Percentiles rank a stretch among this genome's conserved stretches.
phyloP scores from a whole-genome alignment of 345 rosid species.

The Rhodamnia argentea region DNA sequence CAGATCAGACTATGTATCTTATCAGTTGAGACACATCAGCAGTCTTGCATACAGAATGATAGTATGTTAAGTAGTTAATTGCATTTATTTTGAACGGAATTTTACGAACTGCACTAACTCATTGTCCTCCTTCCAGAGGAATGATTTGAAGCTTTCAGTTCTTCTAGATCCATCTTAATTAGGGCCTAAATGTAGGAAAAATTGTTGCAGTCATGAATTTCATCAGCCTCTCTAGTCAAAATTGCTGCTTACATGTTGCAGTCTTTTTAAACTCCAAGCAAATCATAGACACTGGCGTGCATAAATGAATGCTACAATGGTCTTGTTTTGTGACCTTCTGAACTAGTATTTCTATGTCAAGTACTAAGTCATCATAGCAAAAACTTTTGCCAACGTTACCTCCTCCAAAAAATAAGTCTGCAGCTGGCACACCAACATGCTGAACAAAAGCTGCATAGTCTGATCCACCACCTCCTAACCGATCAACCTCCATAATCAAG shows the following conservation, averaged over 20 bases:
- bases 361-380: not conserved
- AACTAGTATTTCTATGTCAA: not conserved
- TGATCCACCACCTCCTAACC: slow-evolving; percentile 65
- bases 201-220: not conserved
- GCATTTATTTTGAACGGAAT: not conserved
- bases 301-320: not conserved
- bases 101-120: not conserved
- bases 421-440: slow-evolving; percentile 63
- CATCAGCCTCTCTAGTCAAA: not conserved
- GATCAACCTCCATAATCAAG: slow-evolving; percentile 27
- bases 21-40: not conserved
- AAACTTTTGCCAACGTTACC: slow-evolving; percentile 23
- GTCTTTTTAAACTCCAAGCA: not conserved
- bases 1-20: not conserved
- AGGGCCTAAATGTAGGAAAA: not conserved
- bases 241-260: not conserved
- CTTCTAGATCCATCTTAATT: not conserved
- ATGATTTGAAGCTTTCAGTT: not conserved
- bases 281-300: not conserved
- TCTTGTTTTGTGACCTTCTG: not conserved
- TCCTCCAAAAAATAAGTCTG: slow-evolving; percentile 42
- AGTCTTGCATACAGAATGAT: not conserved
- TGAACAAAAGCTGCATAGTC: slow-evolving; percentile 79
- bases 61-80: not conserved
- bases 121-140: not conserved